Conservation (phyloP, 129 eudicot species). For the Helianthus tuberosus region DNA sequence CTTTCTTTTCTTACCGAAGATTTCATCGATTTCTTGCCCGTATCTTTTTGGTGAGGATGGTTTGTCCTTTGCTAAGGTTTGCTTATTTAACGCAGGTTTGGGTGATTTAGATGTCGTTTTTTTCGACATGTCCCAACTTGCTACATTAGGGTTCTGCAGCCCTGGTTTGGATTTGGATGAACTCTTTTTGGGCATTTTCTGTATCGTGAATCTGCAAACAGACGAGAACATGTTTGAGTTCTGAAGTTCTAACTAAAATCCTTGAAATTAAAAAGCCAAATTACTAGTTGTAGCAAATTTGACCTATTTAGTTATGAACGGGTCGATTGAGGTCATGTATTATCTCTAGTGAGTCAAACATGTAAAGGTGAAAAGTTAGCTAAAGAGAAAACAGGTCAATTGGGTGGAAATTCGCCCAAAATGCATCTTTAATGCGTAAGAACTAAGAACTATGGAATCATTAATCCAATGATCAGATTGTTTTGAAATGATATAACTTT, state of each 20-base stretch:
- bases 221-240: neutral
- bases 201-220: slow-evolving; percentile 20
- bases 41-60: slow-evolving; percentile 31
- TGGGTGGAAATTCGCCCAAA: neutral
- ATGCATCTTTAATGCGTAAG: neutral
- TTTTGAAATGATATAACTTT: neutral
- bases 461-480: neutral
- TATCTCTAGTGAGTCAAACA: neutral
- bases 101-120: slow-evolving; percentile 42
- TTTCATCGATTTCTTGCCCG: slow-evolving; percentile 73
- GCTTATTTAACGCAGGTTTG: slow-evolving; percentile 14
- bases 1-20: slow-evolving; percentile 78
- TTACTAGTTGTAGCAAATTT: neutral
- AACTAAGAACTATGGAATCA: neutral
- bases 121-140: slow-evolving; percentile 41
- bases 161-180: slow-evolving; percentile 35
- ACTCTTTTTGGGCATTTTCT: slow-evolving; percentile 53
- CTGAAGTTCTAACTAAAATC: neutral
- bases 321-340: too few relatives aligned
- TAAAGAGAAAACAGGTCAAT: neutral
- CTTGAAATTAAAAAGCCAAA: neutral
- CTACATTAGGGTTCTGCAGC: slow-evolving; percentile 28
- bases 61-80: slow-evolving; percentile 32
- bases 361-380: neutral
- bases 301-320: neutral